Conservation (phyloP, 768 basidiomycete genomes). For the Naganishia onofrii region DNA sequence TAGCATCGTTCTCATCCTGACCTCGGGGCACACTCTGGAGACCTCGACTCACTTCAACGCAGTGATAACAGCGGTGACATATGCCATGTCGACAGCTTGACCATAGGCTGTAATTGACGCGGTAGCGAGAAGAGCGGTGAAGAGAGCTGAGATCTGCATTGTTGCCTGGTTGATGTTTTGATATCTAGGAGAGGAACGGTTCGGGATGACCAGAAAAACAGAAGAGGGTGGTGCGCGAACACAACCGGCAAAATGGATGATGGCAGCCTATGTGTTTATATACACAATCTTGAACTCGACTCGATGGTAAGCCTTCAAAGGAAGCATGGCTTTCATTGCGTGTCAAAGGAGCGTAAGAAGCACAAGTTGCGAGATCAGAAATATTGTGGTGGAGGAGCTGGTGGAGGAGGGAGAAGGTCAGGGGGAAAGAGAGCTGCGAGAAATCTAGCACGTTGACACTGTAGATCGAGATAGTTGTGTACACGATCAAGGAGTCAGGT, state of each 20-base stretch:
- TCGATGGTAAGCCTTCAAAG: neutral
- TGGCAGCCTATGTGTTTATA: neutral
- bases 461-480: slow-evolving; percentile 12
- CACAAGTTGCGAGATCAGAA: neutral
- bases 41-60: slow-evolving; percentile 42
- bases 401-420: too few relatives aligned
- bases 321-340: neutral
- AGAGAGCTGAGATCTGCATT: neutral
- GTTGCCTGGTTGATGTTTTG: neutral
- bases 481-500: neutral
- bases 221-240: neutral
- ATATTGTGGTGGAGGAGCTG: neutral
- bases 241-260: neutral
- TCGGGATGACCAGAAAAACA: neutral
- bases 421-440: neutral
- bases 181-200: neutral
- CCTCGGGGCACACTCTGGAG: neutral
- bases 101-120: neutral
- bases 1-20: neutral
- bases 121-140: neutral
- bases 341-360: neutral
- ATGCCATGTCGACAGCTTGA: neutral
- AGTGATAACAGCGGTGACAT: slow-evolving; percentile 32
- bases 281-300: neutral
- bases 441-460: neutral